Base-by-base conservation (phyloP, 441 rosid genomes). In the Dalechampia spathulata region DNA sequence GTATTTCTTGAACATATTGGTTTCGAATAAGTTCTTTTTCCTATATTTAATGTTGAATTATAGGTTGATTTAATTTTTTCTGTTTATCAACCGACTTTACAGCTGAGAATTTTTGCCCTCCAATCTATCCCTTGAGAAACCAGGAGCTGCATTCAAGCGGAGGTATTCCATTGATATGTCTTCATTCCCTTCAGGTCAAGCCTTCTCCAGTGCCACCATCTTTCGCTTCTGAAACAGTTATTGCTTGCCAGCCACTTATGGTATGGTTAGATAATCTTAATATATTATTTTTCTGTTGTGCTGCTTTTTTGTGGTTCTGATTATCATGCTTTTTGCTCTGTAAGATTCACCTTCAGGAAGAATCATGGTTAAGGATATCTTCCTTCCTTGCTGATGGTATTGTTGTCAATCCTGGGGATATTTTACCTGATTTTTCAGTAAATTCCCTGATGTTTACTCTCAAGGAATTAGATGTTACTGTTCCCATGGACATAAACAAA, bases 311-410 rank as follows among this genome's bases (percentile, higher is more conserved):
- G 59, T 54, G 25, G 47, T 46, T 60, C 26, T 69, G 20, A 66
- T 50, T 20, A 26, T 47, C 36, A 23, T 51, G 50, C 60, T 14
- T 36, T 17, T 62, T 67, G 34, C 61, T 77, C 70, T 41, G 52
- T 70, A 80, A 93, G 99, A 71, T 93, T 65, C 83, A 83, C 73
- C 95, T 93, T 65, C 95, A 93, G 72, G 99, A 93, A 81, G 97
- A 90, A 77, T 87, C 96, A 48, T 87, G 95, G 78, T 75, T 93
- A 71, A 85, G 99, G 72, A 90, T 93, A 70, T 69, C 85, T 60
- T 93, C 99, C 51, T 93, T 93, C 76, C 65, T 93, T 67, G 99
- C 94, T 42, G 97, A 93, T 77, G 99, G 99, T 54, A 81, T 93
- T 58, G 86, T 80, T 65, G 87, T 90, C 58, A 83, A 81, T 68